Base-by-base conservation (phyloP, 495 filamentous ascomycete species). In the Xanthoparmelia taractica region DNA sequence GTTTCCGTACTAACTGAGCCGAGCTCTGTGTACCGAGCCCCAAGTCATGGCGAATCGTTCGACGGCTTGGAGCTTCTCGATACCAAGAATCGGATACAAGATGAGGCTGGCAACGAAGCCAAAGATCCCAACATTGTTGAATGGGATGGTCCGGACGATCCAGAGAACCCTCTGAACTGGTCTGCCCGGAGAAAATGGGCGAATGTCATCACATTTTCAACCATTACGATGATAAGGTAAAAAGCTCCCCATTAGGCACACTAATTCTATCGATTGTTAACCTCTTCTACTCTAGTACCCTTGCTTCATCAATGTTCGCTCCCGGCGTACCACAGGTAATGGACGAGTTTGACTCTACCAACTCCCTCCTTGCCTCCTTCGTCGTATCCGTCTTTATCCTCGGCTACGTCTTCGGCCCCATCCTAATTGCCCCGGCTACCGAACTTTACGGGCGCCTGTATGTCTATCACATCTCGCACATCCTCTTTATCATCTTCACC, bases 151-250 rank as follows among this genome's bases (percentile, higher is more conserved):
- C 76, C 80, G 27, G 73, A 81, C 50, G 83, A 86, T 69, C 75
- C 76, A 11, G 72, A 76, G n/a, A 85, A 85, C 66, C 84, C 85
- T 7, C 75, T 77, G 65, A 87, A 86, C 71, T 87, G 85, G 84
- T 71, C 84, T 15, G 62, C 67, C 37, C 72, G 73, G 67, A 83
- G 79, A 66, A 76, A n/a, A n/a, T n/a, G n/a, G n/a, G n/a, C n/a
- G n/a, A n/a, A n/a, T n/a, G n/a, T n/a, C n/a, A n/a, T n/a, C n/a
- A n/a, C n/a, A n/a, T n/a, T n/a, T n/a, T n/a, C n/a, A n/a, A n/a
- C n/a, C n/a, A n/a, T n/a, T n/a, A n/a, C n/a, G n/a, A n/a, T n/a
- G n/a, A n/a, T n/a, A n/a, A n/a, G n/a, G n/a, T n/a, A n/a, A n/a
- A n/a, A n/a, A n/a, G n/a, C n/a, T n/a, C n/a, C n/a, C n/a, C n/a